Evolutionary conservation across 768 basidiomycete species (phyloP).

Genomic region (Auriscalpium vulgare): DNA sequence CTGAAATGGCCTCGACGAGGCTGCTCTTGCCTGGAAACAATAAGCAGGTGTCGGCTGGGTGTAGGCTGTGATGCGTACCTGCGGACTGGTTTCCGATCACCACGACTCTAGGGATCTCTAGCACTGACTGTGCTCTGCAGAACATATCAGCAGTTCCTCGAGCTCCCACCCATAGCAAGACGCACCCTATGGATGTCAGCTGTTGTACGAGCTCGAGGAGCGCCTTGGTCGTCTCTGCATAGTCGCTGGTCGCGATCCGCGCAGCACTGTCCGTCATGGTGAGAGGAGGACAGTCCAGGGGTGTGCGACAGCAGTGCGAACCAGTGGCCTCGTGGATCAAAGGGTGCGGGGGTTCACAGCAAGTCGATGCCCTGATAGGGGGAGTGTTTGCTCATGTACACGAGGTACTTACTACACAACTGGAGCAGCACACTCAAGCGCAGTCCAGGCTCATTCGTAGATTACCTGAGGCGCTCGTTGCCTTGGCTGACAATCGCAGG

Average conservation of each 20-base stretch:
- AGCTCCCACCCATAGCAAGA: neutral
- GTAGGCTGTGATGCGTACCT: neutral
- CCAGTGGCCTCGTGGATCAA: no score
- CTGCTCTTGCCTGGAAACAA: conserved; percentile 4
- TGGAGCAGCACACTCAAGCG: no score
- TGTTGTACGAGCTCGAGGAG: conserved; percentile 11
- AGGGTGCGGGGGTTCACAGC: no score
- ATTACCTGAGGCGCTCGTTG: no score
- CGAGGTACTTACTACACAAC: no score
- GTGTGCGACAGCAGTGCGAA: no score
- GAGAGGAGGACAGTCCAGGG: no score
- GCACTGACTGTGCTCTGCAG: conserved; percentile 32
- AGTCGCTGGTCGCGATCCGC: neutral
- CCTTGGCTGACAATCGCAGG: no score
- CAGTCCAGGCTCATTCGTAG: no score
- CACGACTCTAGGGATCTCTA: conserved; percentile 41
- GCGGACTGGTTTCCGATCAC: conserved; percentile 33
- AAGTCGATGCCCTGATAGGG: no score
- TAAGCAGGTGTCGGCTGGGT: neutral
- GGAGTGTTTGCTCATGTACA: no score
- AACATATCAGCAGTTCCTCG: neutral
- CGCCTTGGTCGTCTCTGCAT: conserved; percentile 10
- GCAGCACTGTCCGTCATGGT: no score
- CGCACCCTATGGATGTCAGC: conserved; percentile 21
- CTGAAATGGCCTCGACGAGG: neutral